Base-by-base conservation (phyloP, 192 early-diverging fungal species). In the Coemansia sp. region DNA sequence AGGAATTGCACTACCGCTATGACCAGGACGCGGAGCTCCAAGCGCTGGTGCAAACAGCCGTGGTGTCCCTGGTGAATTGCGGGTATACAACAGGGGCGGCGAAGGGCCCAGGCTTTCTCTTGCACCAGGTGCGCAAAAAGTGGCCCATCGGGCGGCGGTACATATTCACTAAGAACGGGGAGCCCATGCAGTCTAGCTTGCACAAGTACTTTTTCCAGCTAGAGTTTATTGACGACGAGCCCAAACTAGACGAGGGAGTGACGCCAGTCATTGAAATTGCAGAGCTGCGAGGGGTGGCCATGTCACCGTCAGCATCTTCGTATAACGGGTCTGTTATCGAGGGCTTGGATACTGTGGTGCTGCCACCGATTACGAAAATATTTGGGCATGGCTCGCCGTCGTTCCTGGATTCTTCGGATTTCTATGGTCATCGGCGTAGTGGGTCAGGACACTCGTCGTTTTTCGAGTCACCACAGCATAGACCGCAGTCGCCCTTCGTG, bases 121-220 rank as follows among this genome's bases (percentile, higher is more conserved):
- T 82, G 7, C 74, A 82, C 38, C 79, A 82, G 64, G 61, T 70
- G 67, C 69, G 74, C 50, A 82, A 82, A 38, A 82, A 77, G 37
- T 82, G 79, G 79, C 79, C 79, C 0, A 76, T 82, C 10, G 79
- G 79, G 10, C 53, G 68, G 13, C 79, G 68, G 11, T 82, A 82
- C 51, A 82, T 82, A 66, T 82, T 82, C 50, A 77, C 79, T 6
- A 70, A 66, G 23, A 42, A 82, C 39, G 79, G 79, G 3, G 74
- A 82, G 57, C 73, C 79, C 9, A n/a, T 77, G 60, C 74, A 82
- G 28, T 82, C 79, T 0, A 77, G 79, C 18, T 38, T 73, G 67
- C 71, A 82, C 79, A 82, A 82, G 70, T 82, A 73, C 34, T 82
- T 82, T 46, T 67, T 82, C 40, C 79, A 82, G 48, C 71, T 82